phyloP scores from a whole-genome alignment of 495 filamentous ascomycete genomes.

The Lepidopterella palustris region DNA sequence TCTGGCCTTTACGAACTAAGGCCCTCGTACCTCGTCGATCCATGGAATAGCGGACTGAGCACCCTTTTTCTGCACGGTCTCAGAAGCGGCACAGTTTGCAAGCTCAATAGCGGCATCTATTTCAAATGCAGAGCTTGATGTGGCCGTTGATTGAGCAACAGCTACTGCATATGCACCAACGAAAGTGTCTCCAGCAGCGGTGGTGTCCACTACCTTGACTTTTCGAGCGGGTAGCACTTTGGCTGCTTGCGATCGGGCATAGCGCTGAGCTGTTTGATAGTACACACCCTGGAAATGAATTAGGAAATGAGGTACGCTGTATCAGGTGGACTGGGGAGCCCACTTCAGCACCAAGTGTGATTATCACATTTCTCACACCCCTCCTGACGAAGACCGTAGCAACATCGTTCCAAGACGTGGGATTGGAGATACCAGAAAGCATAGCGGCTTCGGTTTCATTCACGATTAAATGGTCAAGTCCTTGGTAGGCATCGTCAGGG shows the following conservation, averaged over 20 bases:
- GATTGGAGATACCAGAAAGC: constrained; percentile 47
- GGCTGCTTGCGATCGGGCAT: constrained; percentile 13
- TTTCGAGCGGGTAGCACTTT: constrained; percentile 46
- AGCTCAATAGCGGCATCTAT: constrained; percentile 48
- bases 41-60: constrained; percentile 89
- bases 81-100: constrained; percentile 68
- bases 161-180: constrained; percentile 79
- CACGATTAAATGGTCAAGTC: constrained; percentile 72
- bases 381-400: constrained; percentile 51
- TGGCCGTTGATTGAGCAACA: constrained; percentile 41
- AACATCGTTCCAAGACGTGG: constrained; percentile 20
- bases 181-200: constrained; percentile 91
- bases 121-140: constrained; percentile 40
- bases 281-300: constrained; percentile 24
- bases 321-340: constrained; percentile 47
- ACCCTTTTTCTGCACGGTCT: constrained; percentile 67
- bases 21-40: constrained; percentile 62
- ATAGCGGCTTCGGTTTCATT: constrained; percentile 88
- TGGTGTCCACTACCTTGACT: constrained; percentile 79
- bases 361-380: constrained; percentile 69
- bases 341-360: constrained; percentile 78
- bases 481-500: constrained; percentile 58
- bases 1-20: too few relatives aligned
- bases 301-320: neutral
- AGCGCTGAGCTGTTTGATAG: constrained; percentile 23